These are phyloP conservation scores for Gossypium gossypioides DNA, from an alignment of 441 rosid species.

Conservation along the genomic window DNA sequence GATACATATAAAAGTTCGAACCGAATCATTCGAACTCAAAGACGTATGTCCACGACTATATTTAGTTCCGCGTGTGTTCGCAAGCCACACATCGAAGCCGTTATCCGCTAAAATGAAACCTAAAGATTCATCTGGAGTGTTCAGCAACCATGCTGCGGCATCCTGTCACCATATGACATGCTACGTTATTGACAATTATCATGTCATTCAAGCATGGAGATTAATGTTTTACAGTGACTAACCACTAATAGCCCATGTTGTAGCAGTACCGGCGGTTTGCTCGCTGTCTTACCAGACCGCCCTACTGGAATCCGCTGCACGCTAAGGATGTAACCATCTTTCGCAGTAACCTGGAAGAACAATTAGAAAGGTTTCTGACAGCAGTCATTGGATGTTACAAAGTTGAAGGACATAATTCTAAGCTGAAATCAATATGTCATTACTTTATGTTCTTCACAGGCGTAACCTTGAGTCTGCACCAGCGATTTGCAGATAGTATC, in stretches of 20 bases:
- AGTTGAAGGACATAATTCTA: background rate
- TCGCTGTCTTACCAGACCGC: slow-evolving; percentile 16
- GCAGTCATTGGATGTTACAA: background rate
- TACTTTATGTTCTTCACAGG: slow-evolving; percentile 43
- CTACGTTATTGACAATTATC: background rate
- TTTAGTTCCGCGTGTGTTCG: slow-evolving; percentile 33
- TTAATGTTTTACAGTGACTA: background rate
- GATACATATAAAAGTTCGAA: background rate
- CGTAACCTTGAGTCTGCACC: slow-evolving; percentile 40
- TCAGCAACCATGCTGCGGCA: slow-evolving; percentile 32
- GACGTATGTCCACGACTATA: slow-evolving; percentile 30
- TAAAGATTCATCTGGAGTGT: slow-evolving; percentile 28
- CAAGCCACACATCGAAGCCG: slow-evolving; percentile 36
- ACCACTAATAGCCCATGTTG: slow-evolving; percentile 43
- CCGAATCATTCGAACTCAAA: slow-evolving; percentile 20
- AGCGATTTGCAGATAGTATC: slow-evolving; percentile 30
- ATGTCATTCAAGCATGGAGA: background rate
- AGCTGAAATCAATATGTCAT: slow-evolving; percentile 16
- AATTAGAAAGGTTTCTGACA: background rate
- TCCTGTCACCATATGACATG: slow-evolving; percentile 27
- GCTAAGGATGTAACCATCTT: slow-evolving; percentile 49
- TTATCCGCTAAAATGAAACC: slow-evolving; percentile 32
- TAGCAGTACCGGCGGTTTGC: slow-evolving; percentile 32
- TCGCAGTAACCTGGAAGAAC: slow-evolving; percentile 37
- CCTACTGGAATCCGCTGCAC: slow-evolving; percentile 37